These are phyloP conservation scores for Kurtzmaniella quercitrusa DNA, from an alignment of 1,139 yeast genomes.

Conservation along the genomic window DNA sequence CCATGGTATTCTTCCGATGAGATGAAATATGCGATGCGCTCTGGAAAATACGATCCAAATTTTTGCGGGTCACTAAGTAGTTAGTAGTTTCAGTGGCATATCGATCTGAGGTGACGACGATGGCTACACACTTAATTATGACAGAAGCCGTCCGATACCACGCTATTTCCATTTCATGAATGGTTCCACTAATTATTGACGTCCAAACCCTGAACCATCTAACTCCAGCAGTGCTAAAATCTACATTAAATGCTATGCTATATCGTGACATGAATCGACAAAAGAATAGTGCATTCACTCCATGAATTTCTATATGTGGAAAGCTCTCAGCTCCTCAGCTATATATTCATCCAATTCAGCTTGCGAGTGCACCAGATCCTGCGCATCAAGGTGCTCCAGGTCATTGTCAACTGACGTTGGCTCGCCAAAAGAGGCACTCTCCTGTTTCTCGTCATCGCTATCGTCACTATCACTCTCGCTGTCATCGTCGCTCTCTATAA, in stretches of 20 bases:
- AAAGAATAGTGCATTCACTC: not conserved
- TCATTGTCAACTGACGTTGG: not conserved
- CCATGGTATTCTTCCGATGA: conserved; percentile 20
- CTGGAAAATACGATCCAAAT: not conserved
- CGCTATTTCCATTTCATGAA: too few relatives aligned
- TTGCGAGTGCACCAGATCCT: not conserved
- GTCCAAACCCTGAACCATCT: too few relatives aligned
- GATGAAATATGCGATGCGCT: conserved; percentile 1
- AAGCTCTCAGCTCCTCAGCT: conserved; percentile 21
- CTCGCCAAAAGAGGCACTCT: conserved; percentile 1
- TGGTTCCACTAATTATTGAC: too few relatives aligned
- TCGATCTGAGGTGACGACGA: too few relatives aligned
- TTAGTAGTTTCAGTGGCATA: too few relatives aligned
- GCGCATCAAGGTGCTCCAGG: not conserved
- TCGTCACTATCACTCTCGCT: conserved; percentile 22
- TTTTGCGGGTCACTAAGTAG: not conserved
- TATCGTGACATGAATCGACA: not conserved
- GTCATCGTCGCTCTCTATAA: conserved; percentile 7
- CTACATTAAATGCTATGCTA: not conserved
- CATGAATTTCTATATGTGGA: conserved; percentile 12
- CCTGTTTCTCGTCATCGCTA: conserved; percentile 10
- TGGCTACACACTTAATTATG: too few relatives aligned
- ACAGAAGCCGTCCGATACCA: too few relatives aligned
- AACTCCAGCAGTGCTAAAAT: too few relatives aligned
- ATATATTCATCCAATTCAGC: conserved; percentile 8